Base-by-base conservation (phyloP, 768 basidiomycete genomes). In the Phylloporus arenicola region DNA sequence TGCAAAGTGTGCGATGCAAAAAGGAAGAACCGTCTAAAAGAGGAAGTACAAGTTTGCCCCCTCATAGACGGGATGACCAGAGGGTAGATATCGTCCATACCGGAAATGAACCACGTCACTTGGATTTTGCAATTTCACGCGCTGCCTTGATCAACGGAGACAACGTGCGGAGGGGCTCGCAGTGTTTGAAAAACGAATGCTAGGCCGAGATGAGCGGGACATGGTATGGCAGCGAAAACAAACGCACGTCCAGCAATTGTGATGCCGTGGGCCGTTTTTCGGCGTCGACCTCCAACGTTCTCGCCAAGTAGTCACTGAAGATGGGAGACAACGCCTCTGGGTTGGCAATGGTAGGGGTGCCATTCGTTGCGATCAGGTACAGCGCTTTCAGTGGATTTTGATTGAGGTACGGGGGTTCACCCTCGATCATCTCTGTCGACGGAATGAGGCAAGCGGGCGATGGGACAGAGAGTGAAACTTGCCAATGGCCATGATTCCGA, bases 401-500 rank as follows among this genome's bases (percentile, higher is more conserved):
- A 65, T 94, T 94, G 31, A 95, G 78, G 62, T 96, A 96, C 20
- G 93, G 93, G 0, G 93, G 93, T 68, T 96, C 94, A 48, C 93
- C 94, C 70, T 97, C 93, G 60, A 97, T 94, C 93, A 97, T 96
- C 72, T 96, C 92, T 92, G 52, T 16, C 43, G 13, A 49, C 5
- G 24, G 27, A 48, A 38, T 56, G 37, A 60, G 56, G 43, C 31
- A 40, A 29, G 4, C 20, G 43, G 30, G 30, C 33, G 40, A 47
- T 17, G 41, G 49, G 37, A 34, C 24, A 20, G 30, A 27, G 25
- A 16, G 29, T 14, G 37, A 25, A 33, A 73, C 74, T 66, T 68
- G 87, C 92, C 93, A 57, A 96, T 89, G 40, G 93, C 88, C 82
- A 95, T 96, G 74, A 97, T 96, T 4, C 93, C 93, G 56, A 96